Base-by-base conservation (phyloP, 2,329 filamentous ascomycete species). In the Cercospora zeae-maydis region DNA sequence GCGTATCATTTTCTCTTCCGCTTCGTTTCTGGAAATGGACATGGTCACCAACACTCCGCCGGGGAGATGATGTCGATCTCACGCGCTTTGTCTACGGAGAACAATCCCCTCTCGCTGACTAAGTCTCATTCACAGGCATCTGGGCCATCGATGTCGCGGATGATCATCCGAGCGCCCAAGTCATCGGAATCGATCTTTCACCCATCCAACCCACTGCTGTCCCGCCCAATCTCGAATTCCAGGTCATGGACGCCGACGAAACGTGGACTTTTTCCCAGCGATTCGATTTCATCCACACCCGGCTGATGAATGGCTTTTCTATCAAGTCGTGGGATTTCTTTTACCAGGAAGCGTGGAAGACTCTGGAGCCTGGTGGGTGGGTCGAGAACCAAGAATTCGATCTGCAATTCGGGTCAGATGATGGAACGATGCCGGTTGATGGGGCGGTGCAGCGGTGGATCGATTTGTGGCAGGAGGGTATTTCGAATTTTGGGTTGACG, bases 301-400 rank as follows among this genome's bases (percentile, higher is more conserved):
- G 72, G 0, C 65, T 72, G 13, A 69, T 70, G 63, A 71, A 71
- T 27, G 70, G 73, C 56, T 68, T 77, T 39, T 67, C 63, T 10
- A 64, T 73, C 58, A 68, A 70, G 47, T 68, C 66, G 30, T 73
- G 70, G 70, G 62, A 66, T n/a, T 60, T 62, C 51, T 71, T 73
- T 55, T 68, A 71, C 59, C 27, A 62, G 34, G 66, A 71, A 55
- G 68, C 70, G 7, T 73, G 64, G 60, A 64, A 63, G 6, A 52
- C 63, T 45, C 58, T 74, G 45, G 63, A 70, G 49, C 73, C 73
- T 3, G 72, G 77, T 14, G 76, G 76, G 30, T 78, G 75, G 69
- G 72, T 78, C 7, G 77, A 79, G 66, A 70, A 76, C n/a, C 75
- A 76, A 42, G 77, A 78, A 56, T 74, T 77, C 34, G 69, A 71